These are phyloP conservation scores for Boechera retrofracta DNA, from an alignment of 345 rosid genomes.

Conservation along the genomic window DNA sequence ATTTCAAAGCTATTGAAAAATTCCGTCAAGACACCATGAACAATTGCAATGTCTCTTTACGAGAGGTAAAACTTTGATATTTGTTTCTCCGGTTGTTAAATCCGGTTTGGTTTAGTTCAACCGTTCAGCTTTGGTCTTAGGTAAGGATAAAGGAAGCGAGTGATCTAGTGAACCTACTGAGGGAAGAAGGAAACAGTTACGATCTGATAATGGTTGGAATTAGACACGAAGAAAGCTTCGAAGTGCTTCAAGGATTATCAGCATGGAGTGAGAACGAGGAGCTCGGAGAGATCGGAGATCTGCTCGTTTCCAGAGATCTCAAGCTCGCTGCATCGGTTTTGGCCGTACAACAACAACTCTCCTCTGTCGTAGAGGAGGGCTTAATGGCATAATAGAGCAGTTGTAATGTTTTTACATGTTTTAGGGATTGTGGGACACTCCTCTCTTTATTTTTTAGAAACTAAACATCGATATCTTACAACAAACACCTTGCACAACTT, in stretches of 20 bases:
- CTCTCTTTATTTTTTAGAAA: background rate
- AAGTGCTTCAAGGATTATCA: slow-evolving; percentile 41
- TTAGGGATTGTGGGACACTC: slow-evolving; percentile 3
- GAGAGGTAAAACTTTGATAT: slow-evolving; percentile 9
- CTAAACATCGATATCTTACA: background rate
- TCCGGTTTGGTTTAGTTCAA: background rate
- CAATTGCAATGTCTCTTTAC: slow-evolving; percentile 8
- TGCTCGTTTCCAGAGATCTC: slow-evolving; percentile 44
- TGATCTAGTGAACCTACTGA: slow-evolving; percentile 19
- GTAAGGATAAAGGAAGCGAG: slow-evolving; percentile 25
- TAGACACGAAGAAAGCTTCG: slow-evolving; percentile 37
- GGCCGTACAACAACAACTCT: slow-evolving; percentile 47
- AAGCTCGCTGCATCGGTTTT: slow-evolving; percentile 39
- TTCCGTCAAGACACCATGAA: slow-evolving; percentile 4
- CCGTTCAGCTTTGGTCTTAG: background rate
- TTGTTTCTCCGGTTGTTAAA: background rate
- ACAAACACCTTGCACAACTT: background rate
- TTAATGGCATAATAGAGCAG: background rate
- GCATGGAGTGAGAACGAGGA: slow-evolving; percentile 50
- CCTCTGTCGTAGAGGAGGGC: slow-evolving; percentile 26
- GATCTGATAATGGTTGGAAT: slow-evolving; percentile 51
- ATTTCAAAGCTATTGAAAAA: slow-evolving; percentile 26
- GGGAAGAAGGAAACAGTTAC: slow-evolving; percentile 20
- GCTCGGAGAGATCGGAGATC: slow-evolving; percentile 49
- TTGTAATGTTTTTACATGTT: background rate